A percentile compares a stretch with the other conserved stretches of the same genome.
Conservation (phyloP, 345 rosid genomes). For the Citrus mangshanensis region DNA sequence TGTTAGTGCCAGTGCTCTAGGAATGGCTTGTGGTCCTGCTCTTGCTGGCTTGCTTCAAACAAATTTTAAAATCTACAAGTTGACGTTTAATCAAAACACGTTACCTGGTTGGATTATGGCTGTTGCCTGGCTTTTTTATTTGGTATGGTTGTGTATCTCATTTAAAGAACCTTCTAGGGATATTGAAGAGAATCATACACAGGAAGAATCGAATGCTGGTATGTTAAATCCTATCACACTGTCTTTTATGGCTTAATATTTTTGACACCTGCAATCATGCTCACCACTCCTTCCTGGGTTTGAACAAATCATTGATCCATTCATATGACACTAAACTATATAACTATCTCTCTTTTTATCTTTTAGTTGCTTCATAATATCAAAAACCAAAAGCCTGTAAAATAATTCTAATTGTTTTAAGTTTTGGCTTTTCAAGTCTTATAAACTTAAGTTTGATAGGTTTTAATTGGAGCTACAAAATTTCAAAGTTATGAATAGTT, state of each 20-base stretch:
- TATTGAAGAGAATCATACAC: slow-evolving; percentile 37
- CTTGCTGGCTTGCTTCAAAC: slow-evolving; percentile 92
- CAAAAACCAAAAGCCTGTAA: background rate
- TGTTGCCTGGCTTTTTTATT: slow-evolving; percentile 82
- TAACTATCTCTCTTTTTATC: background rate
- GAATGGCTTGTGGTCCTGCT: slow-evolving; percentile 99
- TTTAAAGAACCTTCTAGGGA: slow-evolving; percentile 83
- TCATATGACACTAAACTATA: background rate
- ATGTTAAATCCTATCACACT: slow-evolving; percentile 12
- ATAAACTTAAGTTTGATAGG: background rate
- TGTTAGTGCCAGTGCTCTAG: slow-evolving; percentile 99
- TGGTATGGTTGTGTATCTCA: slow-evolving; percentile 77
- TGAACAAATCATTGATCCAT: background rate
- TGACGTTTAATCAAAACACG: slow-evolving; percentile 77
- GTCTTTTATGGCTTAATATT: slow-evolving; percentile 3
- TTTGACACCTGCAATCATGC: background rate
- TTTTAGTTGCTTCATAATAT: background rate
- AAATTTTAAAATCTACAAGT: slow-evolving; percentile 71
- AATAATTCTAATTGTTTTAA: background rate
- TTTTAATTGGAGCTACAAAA: background rate
- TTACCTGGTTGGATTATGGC: slow-evolving; percentile 99
- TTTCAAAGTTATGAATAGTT: background rate
- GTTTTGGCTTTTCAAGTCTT: background rate
- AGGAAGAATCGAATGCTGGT: slow-evolving; percentile 49
- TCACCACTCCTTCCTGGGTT: background rate